Conservation (phyloP, 2,329 filamentous ascomycete species). For the Phialophora macrospora region DNA sequence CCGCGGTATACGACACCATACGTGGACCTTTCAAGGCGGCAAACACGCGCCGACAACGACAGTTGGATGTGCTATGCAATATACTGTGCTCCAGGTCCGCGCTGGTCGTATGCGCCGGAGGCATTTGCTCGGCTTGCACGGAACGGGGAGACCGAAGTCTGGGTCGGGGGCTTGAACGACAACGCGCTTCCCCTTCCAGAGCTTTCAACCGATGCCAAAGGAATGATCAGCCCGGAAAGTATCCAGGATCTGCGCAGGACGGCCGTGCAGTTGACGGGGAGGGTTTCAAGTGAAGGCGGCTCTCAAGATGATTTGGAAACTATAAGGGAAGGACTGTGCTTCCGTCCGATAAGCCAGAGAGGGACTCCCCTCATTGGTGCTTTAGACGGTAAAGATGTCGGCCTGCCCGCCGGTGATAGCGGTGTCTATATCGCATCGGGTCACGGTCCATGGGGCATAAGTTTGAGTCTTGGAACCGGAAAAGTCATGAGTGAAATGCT, state of each 20-base stretch:
- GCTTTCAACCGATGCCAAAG: conserved; percentile 49
- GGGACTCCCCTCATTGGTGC: conserved; percentile 67
- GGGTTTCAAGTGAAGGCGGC: conserved; percentile 35
- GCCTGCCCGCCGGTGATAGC: conserved; percentile 39
- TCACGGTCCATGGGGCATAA: conserved; percentile 78
- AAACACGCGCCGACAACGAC: conserved; percentile 44
- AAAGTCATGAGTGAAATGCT: conserved; percentile 73
- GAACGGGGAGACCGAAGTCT: conserved; percentile 59
- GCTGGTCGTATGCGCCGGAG: conserved; percentile 67
- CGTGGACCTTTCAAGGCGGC: conserved; percentile 21
- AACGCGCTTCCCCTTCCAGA: conserved; percentile 64
- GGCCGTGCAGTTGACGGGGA: conserved; percentile 46
- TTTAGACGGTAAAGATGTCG: conserved; percentile 53
- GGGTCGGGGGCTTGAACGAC: conserved; percentile 73
- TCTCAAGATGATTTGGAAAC: conserved; percentile 62
- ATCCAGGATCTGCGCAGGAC: conserved; percentile 43
- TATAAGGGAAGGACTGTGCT: conserved; percentile 70
- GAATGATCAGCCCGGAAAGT: conserved; percentile 51
- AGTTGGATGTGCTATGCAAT: conserved; percentile 66
- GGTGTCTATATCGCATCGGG: conserved; percentile 72
- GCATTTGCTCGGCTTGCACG: conserved; percentile 70
- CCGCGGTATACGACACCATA: conserved; percentile 52
- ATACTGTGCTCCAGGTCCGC: conserved; percentile 63
- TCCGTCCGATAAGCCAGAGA: conserved; percentile 69
- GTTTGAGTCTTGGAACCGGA: conserved; percentile 69